Percentiles rank a stretch among this genome's conserved stretches.
Evolutionary conservation across 2,329 filamentous ascomycete species (phyloP).

Genomic region (Alternaria rosae): DNA sequence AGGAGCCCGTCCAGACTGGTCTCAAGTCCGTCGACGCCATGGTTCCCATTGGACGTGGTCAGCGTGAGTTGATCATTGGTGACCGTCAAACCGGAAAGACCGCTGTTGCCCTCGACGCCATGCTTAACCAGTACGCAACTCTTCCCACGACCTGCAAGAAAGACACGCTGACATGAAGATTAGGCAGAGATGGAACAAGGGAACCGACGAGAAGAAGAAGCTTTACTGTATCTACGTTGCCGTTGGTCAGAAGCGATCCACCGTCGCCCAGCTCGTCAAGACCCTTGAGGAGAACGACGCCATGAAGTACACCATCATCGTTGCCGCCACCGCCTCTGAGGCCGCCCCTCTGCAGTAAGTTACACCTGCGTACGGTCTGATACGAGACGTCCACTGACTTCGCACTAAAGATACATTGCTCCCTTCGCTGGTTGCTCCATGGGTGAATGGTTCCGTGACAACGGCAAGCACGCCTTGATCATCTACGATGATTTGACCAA

Average conservation of each 20-base stretch:
- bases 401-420: conserved; percentile 48
- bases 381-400: background rate
- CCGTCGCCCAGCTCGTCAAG: conserved; percentile 98
- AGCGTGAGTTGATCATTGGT: conserved; percentile 99
- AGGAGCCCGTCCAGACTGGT: conserved; percentile 98
- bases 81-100: conserved; percentile 99
- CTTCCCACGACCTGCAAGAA: background rate
- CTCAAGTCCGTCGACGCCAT: conserved; percentile 99
- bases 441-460: conserved; percentile 71
- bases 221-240: conserved; percentile 99
- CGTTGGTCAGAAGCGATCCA: conserved; percentile 99
- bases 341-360: conserved; percentile 90
- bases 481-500: conserved; percentile 96
- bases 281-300: conserved; percentile 99
- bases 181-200: conserved; percentile 76
- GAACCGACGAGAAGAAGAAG: conserved; percentile 92
- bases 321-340: conserved; percentile 96
- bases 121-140: conserved; percentile 90
- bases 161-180: background rate
- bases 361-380: conserved; percentile 63
- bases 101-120: conserved; percentile 95
- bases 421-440: conserved; percentile 68
- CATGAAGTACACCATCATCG: conserved; percentile 96
- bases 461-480: conserved; percentile 86
- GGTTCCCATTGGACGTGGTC: conserved; percentile 99